Base-by-base conservation (phyloP, 495 filamentous ascomycete species). In the Podospora pseudopauciseta region DNA sequence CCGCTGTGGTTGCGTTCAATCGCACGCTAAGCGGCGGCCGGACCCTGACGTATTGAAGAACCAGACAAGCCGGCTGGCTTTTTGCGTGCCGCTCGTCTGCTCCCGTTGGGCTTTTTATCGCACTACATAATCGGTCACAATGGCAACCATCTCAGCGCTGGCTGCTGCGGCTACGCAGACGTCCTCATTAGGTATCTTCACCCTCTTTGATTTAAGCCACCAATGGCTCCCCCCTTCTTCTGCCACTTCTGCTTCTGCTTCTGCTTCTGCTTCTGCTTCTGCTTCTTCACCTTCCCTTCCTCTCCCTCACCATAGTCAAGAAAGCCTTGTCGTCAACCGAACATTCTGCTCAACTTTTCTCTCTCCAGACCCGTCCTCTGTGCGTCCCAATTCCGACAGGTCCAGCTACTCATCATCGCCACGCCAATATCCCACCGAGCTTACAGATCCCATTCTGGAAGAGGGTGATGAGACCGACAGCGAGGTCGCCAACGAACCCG, bases 391-490 rank as follows among this genome's bases (percentile, higher is more conserved):
- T 56, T 71, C 73, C 57, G 70, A 65, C 62, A 56, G 60, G 13
- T 71, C 75, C 15, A 75, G 75, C 55, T 64, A 73, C 20, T 70
- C 74, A 3, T 75, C 77, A 3, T 79, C 75, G 11, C 75, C 75
- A n/a, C 78, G 75, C 55, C 80, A 82, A 57, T 80, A 74, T 65
- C 74, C 81, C 19, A 80, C 76, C 68, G 81, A 84, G 23, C 73
- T 80, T 9, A 71, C 78, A 18, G 72, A 69, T 34, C 75, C 81
- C 58, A 83, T 83, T 64, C 75, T 80, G 68, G 82, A 84, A 74
- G 82, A 82, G 65, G 76, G 78, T 68, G 80, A 82, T 72, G 82
- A 84, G 72, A 80, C 82, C 3, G 77, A 80, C 54, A 83, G 81
- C 68, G 82, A 84, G 57, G 77, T 77, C 28, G 65, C 76, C 49